Evolutionary conservation across 2,329 filamentous ascomycete species (phyloP).

Genomic region (Colletotrichum sp.): DNA sequence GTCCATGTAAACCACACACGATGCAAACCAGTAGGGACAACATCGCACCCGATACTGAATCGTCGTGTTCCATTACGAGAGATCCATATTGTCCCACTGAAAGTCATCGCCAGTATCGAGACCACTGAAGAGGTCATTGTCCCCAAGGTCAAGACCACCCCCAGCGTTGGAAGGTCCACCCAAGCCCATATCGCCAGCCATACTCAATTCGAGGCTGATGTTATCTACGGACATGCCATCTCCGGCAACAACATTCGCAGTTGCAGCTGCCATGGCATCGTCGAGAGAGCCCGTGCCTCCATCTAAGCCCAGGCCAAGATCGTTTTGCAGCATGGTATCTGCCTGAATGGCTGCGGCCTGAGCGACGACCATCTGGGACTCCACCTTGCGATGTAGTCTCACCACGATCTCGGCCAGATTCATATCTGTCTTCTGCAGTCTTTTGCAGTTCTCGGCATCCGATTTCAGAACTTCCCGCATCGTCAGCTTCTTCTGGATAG

Average conservation of each 20-base stretch:
- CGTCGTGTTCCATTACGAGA: slow-evolving; percentile 15
- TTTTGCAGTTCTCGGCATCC: slow-evolving; percentile 63
- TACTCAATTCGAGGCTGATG: slow-evolving; percentile 51
- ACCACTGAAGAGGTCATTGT: slow-evolving; percentile 40
- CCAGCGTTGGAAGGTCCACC: slow-evolving; percentile 36
- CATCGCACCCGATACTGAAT: background rate
- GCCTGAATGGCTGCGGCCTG: slow-evolving; percentile 37
- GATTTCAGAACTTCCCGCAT: slow-evolving; percentile 65
- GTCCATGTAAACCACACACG: background rate
- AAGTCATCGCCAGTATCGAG: slow-evolving; percentile 51
- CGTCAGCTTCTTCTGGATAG: slow-evolving; percentile 54
- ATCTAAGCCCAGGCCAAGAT: slow-evolving; percentile 45
- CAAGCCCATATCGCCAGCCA: slow-evolving; percentile 45
- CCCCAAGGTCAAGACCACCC: slow-evolving; percentile 41
- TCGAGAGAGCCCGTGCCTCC: slow-evolving; percentile 35
- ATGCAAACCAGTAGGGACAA: background rate
- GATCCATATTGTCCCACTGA: slow-evolving; percentile 42
- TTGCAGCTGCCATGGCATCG: slow-evolving; percentile 46
- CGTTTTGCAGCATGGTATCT: slow-evolving; percentile 47
- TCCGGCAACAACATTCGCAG: slow-evolving; percentile 34
- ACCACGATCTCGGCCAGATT: slow-evolving; percentile 65
- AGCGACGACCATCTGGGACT: slow-evolving; percentile 63
- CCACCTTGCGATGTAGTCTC: slow-evolving; percentile 67
- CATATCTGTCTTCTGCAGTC: slow-evolving; percentile 60
- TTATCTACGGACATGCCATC: slow-evolving; percentile 46